phyloP scores from a whole-genome alignment of 768 basidiomycete species.

The Podaxis sp. region DNA sequence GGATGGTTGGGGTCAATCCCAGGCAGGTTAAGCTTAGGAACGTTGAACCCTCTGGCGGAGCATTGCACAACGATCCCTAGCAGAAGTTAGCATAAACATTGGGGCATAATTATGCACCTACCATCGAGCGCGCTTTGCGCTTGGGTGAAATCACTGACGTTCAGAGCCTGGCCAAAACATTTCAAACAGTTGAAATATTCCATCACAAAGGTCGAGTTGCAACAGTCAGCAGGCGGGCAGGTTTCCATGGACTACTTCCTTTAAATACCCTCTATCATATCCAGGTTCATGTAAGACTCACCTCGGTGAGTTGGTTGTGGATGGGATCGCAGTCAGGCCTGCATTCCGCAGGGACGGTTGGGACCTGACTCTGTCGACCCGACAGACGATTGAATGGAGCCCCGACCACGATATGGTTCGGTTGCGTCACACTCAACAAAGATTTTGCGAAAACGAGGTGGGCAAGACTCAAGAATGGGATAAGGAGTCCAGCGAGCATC shows the following conservation, averaged over 20 bases:
- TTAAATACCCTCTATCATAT: background rate
- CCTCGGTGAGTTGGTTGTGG: slow-evolving; percentile 16
- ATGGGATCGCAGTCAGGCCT: slow-evolving; percentile 26
- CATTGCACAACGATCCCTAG: slow-evolving; percentile 9
- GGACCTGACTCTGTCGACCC: slow-evolving; percentile 18
- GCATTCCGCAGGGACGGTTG: slow-evolving; percentile 27
- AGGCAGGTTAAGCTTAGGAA: slow-evolving; percentile 23
- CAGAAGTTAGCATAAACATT: background rate
- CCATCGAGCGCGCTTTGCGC: slow-evolving; percentile 25
- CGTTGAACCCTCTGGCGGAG: slow-evolving; percentile 9
- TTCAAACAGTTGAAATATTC: slow-evolving; percentile 29
- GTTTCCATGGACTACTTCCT: background rate
- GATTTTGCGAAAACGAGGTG: background rate
- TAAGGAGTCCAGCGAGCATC: background rate
- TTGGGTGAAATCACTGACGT: slow-evolving; percentile 23
- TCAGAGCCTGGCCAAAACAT: slow-evolving; percentile 25
- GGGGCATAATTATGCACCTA: slow-evolving; percentile 2
- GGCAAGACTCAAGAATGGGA: background rate
- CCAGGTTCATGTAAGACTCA: slow-evolving; percentile 10
- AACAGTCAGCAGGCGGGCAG: slow-evolving; percentile 20
- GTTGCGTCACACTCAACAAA: slow-evolving; percentile 1
- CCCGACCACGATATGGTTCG: background rate
- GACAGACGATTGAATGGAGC: background rate
- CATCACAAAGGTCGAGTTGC: slow-evolving; percentile 24
- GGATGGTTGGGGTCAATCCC: slow-evolving; percentile 24